Evolutionary conservation across 495 filamentous ascomycete species (phyloP).

Genomic region (Penicillium lividum): DNA sequence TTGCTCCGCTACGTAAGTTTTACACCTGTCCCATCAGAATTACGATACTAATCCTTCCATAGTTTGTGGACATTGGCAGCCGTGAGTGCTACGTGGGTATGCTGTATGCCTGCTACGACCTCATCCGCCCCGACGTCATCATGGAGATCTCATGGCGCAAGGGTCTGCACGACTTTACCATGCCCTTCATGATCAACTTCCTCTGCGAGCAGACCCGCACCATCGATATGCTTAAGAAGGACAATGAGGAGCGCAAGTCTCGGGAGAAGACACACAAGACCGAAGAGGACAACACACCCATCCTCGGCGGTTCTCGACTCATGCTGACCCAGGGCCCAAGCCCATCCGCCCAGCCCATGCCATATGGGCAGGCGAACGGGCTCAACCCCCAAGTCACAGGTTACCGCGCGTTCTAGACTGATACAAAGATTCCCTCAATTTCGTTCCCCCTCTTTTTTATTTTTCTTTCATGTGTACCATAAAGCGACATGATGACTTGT

Average conservation of each 20-base stretch:
- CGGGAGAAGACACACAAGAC: slow-evolving; percentile 83
- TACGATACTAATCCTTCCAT: slow-evolving; percentile 33
- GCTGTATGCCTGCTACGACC: slow-evolving; percentile 98
- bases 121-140: slow-evolving; percentile 87
- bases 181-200: slow-evolving; percentile 99
- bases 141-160: slow-evolving; percentile 98
- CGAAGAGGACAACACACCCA: slow-evolving; percentile 89
- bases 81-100: slow-evolving; percentile 99
- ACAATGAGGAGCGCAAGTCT: slow-evolving; percentile 95
- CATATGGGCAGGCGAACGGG: slow-evolving; percentile 71
- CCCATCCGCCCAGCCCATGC: slow-evolving; percentile 57
- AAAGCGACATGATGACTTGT: slow-evolving; percentile 38
- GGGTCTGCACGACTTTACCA: slow-evolving; percentile 93
- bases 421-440: slow-evolving; percentile 13
- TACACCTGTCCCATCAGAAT: slow-evolving; percentile 6
- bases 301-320: slow-evolving; percentile 85
- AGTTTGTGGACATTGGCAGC: slow-evolving; percentile 99
- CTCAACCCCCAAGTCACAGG: slow-evolving; percentile 80
- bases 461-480: slow-evolving; percentile 42
- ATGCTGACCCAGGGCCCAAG: slow-evolving; percentile 96
- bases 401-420: slow-evolving; percentile 57
- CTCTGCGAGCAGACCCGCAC: slow-evolving; percentile 86
- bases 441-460: slow-evolving; percentile 4
- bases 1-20: slow-evolving; percentile 89
- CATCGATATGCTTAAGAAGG: slow-evolving; percentile 82